Evolutionary conservation across 176 grass and related monocot species (phyloP).

Genomic region (Coix lacrymajobi): DNA sequence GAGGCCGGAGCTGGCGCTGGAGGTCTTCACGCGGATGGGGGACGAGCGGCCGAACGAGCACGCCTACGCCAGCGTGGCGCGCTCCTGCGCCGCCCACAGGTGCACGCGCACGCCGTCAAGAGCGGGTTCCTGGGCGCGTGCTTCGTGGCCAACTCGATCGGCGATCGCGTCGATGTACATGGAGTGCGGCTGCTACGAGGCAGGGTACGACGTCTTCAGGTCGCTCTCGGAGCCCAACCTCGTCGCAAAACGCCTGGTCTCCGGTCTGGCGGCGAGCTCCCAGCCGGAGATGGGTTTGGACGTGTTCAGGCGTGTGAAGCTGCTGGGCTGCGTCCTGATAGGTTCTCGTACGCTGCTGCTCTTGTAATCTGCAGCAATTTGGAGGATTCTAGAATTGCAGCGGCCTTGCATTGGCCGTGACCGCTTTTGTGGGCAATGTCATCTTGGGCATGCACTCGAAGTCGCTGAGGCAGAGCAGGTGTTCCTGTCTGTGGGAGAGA

Average conservation of each 20-base stretch:
- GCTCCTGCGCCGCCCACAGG: constrained; percentile 9
- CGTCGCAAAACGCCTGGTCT: constrained; percentile 7
- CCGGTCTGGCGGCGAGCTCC: not conserved
- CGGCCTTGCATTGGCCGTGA: constrained; percentile 8
- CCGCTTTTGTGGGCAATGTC: constrained; percentile 45
- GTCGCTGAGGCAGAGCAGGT: constrained; percentile 6
- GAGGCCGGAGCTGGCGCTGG: constrained; percentile 1
- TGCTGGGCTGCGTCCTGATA: constrained; percentile 27
- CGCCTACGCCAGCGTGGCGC: not conserved
- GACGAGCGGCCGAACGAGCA: not conserved
- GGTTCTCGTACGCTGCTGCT: constrained; percentile 32
- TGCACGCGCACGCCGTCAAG: not conserved
- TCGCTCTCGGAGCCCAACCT: not conserved
- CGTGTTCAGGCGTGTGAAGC: constrained; percentile 22
- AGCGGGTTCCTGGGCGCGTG: not conserved
- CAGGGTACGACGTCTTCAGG: not conserved
- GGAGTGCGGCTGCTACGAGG: not conserved
- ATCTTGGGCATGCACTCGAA: constrained; percentile 42
- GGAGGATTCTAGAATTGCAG: not conserved
- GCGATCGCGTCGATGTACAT: constrained; percentile 18
- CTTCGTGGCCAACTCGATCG: constrained; percentile 8
- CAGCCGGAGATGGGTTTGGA: not conserved
- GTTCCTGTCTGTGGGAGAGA: constrained; percentile 9
- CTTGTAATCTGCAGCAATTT: constrained; percentile 16
- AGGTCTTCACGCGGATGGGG: constrained; percentile 1